Conservation (phyloP, 768 basidiomycete genomes). For the Termitomyces sp. region DNA sequence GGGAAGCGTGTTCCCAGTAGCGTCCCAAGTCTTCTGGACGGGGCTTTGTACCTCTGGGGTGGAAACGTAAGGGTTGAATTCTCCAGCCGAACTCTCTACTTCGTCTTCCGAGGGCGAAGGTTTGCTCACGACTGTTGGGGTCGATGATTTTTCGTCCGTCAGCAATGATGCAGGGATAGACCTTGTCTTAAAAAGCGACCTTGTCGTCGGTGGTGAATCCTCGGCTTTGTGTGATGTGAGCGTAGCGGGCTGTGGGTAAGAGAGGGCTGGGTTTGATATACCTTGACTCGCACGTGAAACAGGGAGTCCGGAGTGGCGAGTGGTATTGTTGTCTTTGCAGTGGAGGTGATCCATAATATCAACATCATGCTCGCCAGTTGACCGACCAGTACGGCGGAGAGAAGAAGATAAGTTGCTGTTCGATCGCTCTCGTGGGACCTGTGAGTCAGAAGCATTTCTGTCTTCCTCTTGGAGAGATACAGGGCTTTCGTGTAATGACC, state of each 20-base stretch:
- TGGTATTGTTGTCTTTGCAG: background rate
- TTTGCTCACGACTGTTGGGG: slow-evolving; percentile 5
- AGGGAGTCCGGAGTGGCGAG: background rate
- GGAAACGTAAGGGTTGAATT: background rate
- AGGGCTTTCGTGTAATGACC: background rate
- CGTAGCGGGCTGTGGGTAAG: background rate
- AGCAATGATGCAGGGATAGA: slow-evolving; percentile 7
- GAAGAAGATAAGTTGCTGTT: background rate
- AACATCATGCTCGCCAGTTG: slow-evolving; percentile 8
- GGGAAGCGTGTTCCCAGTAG: background rate
- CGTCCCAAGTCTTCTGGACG: background rate
- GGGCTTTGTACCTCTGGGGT: background rate
- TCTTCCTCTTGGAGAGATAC: background rate
- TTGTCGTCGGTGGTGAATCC: background rate
- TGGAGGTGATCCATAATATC: slow-evolving; percentile 15
- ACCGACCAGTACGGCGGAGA: background rate
- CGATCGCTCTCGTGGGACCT: background rate
- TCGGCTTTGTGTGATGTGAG: background rate
- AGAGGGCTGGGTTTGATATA: background rate
- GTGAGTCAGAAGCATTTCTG: background rate
- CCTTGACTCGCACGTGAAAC: background rate
- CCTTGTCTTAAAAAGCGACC: slow-evolving; percentile 10
- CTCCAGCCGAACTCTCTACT: background rate
- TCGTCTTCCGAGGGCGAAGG: background rate
- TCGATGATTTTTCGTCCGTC: background rate